A percentile compares a stretch with the other conserved stretches of the same genome.
phyloP scores from a whole-genome alignment of 2,329 filamentous ascomycete species.

The Pseudocercospora crystallina region DNA sequence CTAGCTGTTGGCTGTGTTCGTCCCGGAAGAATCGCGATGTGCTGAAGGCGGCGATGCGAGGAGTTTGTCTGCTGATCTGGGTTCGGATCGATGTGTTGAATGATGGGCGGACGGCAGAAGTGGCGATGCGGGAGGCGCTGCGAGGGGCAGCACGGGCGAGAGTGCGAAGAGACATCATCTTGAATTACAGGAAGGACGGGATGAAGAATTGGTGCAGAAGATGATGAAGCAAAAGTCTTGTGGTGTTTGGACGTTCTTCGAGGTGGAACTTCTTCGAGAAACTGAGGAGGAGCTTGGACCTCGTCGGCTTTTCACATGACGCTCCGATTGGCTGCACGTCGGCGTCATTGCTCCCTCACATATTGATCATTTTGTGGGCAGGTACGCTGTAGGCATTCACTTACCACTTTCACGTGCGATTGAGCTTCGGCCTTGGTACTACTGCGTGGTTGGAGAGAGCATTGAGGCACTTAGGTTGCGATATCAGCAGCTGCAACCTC shows the following conservation, averaged over 20 bases:
- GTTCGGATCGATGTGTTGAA: slow-evolving; percentile 17
- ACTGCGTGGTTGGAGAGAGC: no score
- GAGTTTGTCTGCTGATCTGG: slow-evolving; percentile 21
- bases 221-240: neutral
- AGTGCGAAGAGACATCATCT: slow-evolving; percentile 48
- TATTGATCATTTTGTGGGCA: neutral
- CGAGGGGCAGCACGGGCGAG: slow-evolving; percentile 48
- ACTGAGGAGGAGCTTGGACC: slow-evolving; percentile 6
- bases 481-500: no score
- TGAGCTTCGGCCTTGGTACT: no score
- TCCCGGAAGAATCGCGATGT: slow-evolving; percentile 41
- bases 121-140: slow-evolving; percentile 42
- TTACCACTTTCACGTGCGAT: no score
- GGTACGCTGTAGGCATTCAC: no score
- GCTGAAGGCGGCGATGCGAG: slow-evolving; percentile 41
- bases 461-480: no score
- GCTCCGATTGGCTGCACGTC: slow-evolving; percentile 6
- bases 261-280: no score
- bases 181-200: slow-evolving; percentile 10
- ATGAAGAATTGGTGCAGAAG: neutral
- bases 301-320: neutral
- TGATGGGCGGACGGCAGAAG: slow-evolving; percentile 39
- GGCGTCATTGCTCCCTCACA: neutral
- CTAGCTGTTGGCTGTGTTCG: slow-evolving; percentile 72
- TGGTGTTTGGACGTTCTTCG: neutral